Evolutionary conservation across 2,329 filamentous ascomycete species (phyloP).

Genomic region (Alternaria incomplexa): DNA sequence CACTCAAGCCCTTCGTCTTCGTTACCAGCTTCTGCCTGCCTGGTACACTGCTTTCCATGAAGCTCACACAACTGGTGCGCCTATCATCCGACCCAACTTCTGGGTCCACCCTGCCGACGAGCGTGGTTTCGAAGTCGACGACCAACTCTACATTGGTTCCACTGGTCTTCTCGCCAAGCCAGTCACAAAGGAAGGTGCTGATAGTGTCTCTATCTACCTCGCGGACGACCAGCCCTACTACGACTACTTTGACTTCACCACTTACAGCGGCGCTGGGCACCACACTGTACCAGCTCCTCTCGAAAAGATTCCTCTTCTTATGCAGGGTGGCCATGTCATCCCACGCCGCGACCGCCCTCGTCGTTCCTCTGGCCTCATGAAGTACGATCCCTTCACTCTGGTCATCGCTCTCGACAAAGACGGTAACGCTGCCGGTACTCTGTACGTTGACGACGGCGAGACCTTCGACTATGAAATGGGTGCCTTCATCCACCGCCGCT

Average conservation of each 20-base stretch:
- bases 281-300: slow-evolving; percentile 77
- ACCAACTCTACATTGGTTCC: slow-evolving; percentile 89
- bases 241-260: slow-evolving; percentile 89
- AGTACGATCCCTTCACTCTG: slow-evolving; percentile 92
- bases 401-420: slow-evolving; percentile 74
- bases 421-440: slow-evolving; percentile 76
- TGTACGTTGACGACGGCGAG: slow-evolving; percentile 95
- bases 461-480: slow-evolving; percentile 86
- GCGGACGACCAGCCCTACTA: slow-evolving; percentile 90
- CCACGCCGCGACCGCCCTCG: slow-evolving; percentile 87
- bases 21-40: slow-evolving; percentile 86
- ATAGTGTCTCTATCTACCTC: slow-evolving; percentile 80
- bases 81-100: slow-evolving; percentile 90
- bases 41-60: slow-evolving; percentile 99
- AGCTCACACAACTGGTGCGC: slow-evolving; percentile 79
- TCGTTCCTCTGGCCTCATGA: slow-evolving; percentile 86
- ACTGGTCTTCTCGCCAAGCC: slow-evolving; percentile 94
- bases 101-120: slow-evolving; percentile 90
- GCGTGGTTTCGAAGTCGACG: slow-evolving; percentile 83
- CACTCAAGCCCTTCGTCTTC: slow-evolving; percentile 82
- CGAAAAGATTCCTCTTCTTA: slow-evolving; percentile 85
- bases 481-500: slow-evolving; percentile 85
- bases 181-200: slow-evolving; percentile 77
- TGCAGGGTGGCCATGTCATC: slow-evolving; percentile 92
- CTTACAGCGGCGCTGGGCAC: slow-evolving; percentile 74